Percentiles rank a stretch among this genome's conserved stretches.
Conservation (phyloP, 2,329 filamentous ascomycete genomes). For the Venturia asperata region DNA sequence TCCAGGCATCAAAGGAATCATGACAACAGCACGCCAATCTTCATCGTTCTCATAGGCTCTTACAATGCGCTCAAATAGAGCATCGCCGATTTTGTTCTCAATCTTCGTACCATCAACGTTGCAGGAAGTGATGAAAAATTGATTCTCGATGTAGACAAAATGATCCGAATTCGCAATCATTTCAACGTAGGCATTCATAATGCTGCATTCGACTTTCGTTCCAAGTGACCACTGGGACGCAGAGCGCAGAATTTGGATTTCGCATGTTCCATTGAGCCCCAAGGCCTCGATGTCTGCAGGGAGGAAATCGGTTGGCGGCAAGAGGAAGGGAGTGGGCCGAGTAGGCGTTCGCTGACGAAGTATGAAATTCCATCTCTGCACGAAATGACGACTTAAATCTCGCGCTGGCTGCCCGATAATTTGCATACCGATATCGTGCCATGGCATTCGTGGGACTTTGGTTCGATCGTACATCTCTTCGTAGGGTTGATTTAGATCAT, state of each 20-base stretch:
- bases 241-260: constrained; percentile 91
- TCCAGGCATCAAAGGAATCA: constrained; percentile 95
- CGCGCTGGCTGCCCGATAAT: constrained; percentile 91
- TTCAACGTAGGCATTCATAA: constrained; percentile 91
- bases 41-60: constrained; percentile 76
- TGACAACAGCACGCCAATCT: constrained; percentile 80
- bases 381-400: constrained; percentile 90
- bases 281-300: constrained; percentile 77
- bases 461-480: constrained; percentile 97
- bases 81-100: constrained; percentile 88
- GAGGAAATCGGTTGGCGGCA: constrained; percentile 89
- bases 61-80: constrained; percentile 84
- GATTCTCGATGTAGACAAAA: constrained; percentile 98
- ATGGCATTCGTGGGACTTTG: constrained; percentile 88
- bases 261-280: constrained; percentile 86
- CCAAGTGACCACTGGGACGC: constrained; percentile 88
- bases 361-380: constrained; percentile 97
- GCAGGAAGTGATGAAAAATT: constrained; percentile 94
- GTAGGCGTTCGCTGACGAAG: constrained; percentile 88
- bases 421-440: constrained; percentile 98
- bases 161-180: constrained; percentile 93
- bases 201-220: constrained; percentile 83
- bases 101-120: constrained; percentile 83
- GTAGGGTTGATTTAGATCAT: constrained; percentile 84
- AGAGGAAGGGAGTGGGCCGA: constrained; percentile 82